These are phyloP conservation scores for Cicer arietinum DNA, from an alignment of 306 rosid species.

Conservation along the genomic window DNA sequence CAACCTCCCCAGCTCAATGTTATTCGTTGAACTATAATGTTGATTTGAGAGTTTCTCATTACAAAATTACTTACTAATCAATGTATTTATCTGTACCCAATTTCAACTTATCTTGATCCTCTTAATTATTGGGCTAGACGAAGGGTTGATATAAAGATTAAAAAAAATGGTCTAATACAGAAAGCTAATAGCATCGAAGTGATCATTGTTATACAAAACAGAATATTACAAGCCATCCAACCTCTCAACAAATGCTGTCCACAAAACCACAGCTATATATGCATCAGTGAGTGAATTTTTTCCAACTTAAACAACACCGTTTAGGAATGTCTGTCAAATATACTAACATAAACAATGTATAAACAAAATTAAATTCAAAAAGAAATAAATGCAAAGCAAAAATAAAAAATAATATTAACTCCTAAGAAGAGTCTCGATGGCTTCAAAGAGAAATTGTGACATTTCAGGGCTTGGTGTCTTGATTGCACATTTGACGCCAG, in stretches of 20 bases:
- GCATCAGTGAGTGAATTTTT: constrained; percentile 19
- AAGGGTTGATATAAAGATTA: background rate
- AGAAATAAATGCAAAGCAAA: background rate
- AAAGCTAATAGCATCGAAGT: constrained; percentile 31
- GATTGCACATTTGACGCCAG: constrained; percentile 88
- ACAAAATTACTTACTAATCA: too few species aligned
- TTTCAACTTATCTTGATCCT: too few species aligned
- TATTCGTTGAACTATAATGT: too few species aligned
- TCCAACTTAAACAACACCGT: constrained; percentile 36
- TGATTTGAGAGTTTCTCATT: too few species aligned
- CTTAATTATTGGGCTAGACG: too few species aligned
- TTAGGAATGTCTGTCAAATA: constrained; percentile 48
- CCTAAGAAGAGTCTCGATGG: constrained; percentile 76
- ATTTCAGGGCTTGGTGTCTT: constrained; percentile 92
- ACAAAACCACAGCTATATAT: constrained; percentile 36
- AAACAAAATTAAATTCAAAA: constrained; percentile 45
- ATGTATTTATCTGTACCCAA: too few species aligned
- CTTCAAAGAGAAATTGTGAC: constrained; percentile 81
- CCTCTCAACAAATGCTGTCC: constrained; percentile 38
- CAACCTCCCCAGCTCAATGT: too few species aligned
- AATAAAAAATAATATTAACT: constrained; percentile 51
- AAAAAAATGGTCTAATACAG: constrained; percentile 25
- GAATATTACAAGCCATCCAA: constrained; percentile 45
- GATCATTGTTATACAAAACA: constrained; percentile 41
- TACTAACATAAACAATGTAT: constrained; percentile 45